These are phyloP conservation scores for Fusarium sp. DNA, from an alignment of 2,329 filamentous ascomycete genomes.

Conservation along the genomic window DNA sequence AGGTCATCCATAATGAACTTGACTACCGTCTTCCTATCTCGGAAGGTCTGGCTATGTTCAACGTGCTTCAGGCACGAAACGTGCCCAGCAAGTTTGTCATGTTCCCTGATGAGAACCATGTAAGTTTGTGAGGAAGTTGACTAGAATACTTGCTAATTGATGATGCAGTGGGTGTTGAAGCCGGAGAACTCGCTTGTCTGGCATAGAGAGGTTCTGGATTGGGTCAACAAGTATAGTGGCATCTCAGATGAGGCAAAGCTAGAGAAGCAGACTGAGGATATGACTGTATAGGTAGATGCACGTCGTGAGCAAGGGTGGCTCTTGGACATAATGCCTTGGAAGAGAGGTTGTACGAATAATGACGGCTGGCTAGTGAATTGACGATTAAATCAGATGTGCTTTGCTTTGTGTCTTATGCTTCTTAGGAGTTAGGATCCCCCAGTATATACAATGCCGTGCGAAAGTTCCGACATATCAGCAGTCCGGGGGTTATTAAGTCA, in stretches of 20 bases:
- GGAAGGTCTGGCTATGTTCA: slow-evolving; percentile 87
- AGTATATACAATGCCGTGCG: too few species aligned
- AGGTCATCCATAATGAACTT: slow-evolving; percentile 83
- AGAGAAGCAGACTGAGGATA: slow-evolving; percentile 34
- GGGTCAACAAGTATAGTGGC: slow-evolving; percentile 73
- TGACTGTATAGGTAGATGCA: slow-evolving; percentile 24
- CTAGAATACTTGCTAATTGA: slow-evolving; percentile 1
- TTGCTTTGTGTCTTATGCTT: too few species aligned
- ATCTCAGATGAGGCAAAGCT: slow-evolving; percentile 48
- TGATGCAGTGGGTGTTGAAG: slow-evolving; percentile 79
- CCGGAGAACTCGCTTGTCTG: slow-evolving; percentile 91
- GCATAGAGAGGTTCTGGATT: slow-evolving; percentile 86
- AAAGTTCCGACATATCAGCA: too few species aligned
- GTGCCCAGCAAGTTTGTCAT: slow-evolving; percentile 82
- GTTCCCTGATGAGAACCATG: slow-evolving; percentile 80
- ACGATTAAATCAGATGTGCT: too few species aligned
- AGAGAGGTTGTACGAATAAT: slow-evolving; percentile 1
- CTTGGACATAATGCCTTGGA: not conserved
- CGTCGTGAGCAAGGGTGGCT: not conserved
- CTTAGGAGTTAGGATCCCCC: too few species aligned
- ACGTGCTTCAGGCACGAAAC: slow-evolving; percentile 79
- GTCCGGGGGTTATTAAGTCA: too few species aligned
- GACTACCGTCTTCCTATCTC: slow-evolving; percentile 89
- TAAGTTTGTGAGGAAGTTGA: slow-evolving; percentile 42
- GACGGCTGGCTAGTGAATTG: not conserved